Conservation (phyloP, 2,329 filamentous ascomycete species). For the Paecilomyces sp. region DNA sequence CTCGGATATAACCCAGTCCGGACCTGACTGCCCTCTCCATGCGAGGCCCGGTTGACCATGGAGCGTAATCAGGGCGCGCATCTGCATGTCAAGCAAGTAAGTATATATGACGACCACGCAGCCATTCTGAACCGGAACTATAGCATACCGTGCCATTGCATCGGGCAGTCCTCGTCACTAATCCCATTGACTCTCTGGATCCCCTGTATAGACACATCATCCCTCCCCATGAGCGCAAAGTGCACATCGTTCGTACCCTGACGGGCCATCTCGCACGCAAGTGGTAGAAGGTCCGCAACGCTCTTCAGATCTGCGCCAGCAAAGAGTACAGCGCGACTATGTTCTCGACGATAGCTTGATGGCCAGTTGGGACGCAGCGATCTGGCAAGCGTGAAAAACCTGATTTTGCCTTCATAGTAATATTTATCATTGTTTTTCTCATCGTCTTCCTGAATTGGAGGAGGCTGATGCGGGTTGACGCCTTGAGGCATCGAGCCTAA, state of each 20-base stretch:
- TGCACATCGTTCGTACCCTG: constrained; percentile 69
- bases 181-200: constrained; percentile 74
- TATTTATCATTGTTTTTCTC: constrained; percentile 22
- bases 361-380: constrained; percentile 56
- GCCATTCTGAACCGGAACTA: constrained; percentile 40
- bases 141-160: constrained; percentile 51
- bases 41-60: constrained; percentile 61
- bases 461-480: constrained; percentile 5
- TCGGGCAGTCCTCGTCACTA: constrained; percentile 56
- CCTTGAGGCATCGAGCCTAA: not conserved
- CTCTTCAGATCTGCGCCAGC: constrained; percentile 68
- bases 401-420: constrained; percentile 63
- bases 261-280: constrained; percentile 79
- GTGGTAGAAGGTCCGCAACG: constrained; percentile 63
- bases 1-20: constrained; percentile 64
- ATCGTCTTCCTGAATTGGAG: constrained; percentile 9
- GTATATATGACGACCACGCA: not conserved
- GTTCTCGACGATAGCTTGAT: constrained; percentile 44
- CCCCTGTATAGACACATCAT: constrained; percentile 60
- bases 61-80: constrained; percentile 67
- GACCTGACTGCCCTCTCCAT: constrained; percentile 58
- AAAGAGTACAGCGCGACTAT: constrained; percentile 64
- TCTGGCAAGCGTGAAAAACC: constrained; percentile 57
- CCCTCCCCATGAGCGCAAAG: constrained; percentile 69
- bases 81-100: constrained; percentile 32